Evolutionary conservation across 1,284 basidiomycete genomes (phyloP).

Genomic region (Ceratobasidium sp.): DNA sequence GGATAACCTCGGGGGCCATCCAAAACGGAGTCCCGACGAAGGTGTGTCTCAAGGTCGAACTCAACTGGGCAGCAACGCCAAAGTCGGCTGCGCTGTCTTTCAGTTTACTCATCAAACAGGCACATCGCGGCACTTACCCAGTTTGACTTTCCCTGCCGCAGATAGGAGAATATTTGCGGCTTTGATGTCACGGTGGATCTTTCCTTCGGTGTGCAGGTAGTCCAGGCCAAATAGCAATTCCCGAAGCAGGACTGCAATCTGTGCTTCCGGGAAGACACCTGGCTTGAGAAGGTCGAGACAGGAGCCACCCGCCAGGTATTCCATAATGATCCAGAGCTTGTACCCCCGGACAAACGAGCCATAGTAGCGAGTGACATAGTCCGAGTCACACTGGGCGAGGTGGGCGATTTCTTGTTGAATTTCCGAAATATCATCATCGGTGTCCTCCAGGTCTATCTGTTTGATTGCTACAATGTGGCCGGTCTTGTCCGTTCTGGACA

Average conservation of each 20-base stretch:
- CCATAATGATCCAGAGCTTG: conserved; percentile 99
- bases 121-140: conserved; percentile 59
- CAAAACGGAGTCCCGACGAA: conserved; percentile 97
- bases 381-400: conserved; percentile 93
- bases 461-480: conserved; percentile 97
- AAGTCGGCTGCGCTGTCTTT: conserved; percentile 77
- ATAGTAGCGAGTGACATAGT: conserved; percentile 96
- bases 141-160: conserved; percentile 91
- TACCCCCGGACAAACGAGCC: conserved; percentile 96
- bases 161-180: conserved; percentile 96
- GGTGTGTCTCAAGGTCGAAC: conserved; percentile 87
- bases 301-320: conserved; percentile 97
- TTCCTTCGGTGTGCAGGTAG: conserved; percentile 93
- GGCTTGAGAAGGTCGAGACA: conserved; percentile 95
- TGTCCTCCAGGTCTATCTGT: conserved; percentile 92
- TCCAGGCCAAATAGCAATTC: conserved; percentile 94
- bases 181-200: conserved; percentile 99
- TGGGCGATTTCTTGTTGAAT: conserved; percentile 98
- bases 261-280: conserved; percentile 88
- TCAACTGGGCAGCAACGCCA: conserved; percentile 91
- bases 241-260: conserved; percentile 94
- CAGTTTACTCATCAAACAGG: neutral
- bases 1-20: conserved; percentile 98
- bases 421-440: conserved; percentile 95
- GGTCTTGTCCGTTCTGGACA: conserved; percentile 79